phyloP scores from a whole-genome alignment of 768 basidiomycete species.

The Coprinopsis marcescibilis region DNA sequence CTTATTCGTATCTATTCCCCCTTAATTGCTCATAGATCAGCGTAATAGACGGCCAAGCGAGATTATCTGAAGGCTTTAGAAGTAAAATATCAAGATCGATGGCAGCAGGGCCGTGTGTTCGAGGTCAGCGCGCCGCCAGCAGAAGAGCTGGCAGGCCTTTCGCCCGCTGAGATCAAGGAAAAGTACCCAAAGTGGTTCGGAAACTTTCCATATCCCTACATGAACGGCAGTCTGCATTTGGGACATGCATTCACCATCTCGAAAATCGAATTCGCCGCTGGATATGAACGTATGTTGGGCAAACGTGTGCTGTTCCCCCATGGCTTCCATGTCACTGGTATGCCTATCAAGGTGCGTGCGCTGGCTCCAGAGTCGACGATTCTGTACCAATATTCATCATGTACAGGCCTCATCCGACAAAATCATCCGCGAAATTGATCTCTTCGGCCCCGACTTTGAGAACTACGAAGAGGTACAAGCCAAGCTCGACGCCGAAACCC shows the following conservation, averaged over 20 bases:
- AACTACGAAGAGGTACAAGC: slow-evolving; percentile 47
- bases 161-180: slow-evolving; percentile 58
- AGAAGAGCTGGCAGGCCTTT: slow-evolving; percentile 59
- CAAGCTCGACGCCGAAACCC: slow-evolving; percentile 39
- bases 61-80: slow-evolving; percentile 83
- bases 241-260: slow-evolving; percentile 98
- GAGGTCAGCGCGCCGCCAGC: slow-evolving; percentile 76
- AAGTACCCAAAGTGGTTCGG: slow-evolving; percentile 97
- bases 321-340: slow-evolving; percentile 95
- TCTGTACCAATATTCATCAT: neutral
- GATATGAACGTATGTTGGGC: slow-evolving; percentile 92
- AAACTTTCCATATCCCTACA: slow-evolving; percentile 94
- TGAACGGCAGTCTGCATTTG: slow-evolving; percentile 96
- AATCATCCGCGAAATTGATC: slow-evolving; percentile 92
- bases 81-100: slow-evolving; percentile 75
- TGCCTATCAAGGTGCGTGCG: slow-evolving; percentile 99
- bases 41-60: slow-evolving; percentile 83
- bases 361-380: slow-evolving; percentile 8
- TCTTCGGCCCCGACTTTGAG: slow-evolving; percentile 91
- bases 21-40: neutral
- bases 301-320: slow-evolving; percentile 96
- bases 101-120: slow-evolving; percentile 75
- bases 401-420: slow-evolving; percentile 92
- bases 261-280: slow-evolving; percentile 95
- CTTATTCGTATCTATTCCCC: neutral